phyloP scores from a whole-genome alignment of 495 filamentous ascomycete genomes.

The Penicillium nucicola region DNA sequence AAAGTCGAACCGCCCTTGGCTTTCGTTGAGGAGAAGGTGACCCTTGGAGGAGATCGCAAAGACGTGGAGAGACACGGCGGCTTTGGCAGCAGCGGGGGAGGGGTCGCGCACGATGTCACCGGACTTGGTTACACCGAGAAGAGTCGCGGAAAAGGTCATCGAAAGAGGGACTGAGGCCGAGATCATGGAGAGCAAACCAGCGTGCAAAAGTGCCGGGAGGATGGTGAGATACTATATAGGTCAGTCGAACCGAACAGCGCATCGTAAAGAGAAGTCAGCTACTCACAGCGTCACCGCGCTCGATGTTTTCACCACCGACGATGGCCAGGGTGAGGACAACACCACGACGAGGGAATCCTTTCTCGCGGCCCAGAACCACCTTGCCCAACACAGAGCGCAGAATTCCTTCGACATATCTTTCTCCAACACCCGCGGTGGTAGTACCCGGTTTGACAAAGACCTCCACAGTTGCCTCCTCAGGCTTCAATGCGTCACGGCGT shows the following conservation, averaged over 20 bases:
- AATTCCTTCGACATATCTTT: slow-evolving; percentile 48
- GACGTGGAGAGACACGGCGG: slow-evolving; percentile 68
- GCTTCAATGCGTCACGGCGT: slow-evolving; percentile 74
- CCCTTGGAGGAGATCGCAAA: slow-evolving; percentile 73
- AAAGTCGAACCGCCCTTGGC: slow-evolving; percentile 73
- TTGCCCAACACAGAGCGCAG: slow-evolving; percentile 28
- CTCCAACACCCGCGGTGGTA: slow-evolving; percentile 66
- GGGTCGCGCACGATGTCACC: slow-evolving; percentile 54
- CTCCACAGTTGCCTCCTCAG: slow-evolving; percentile 87
- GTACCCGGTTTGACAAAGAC: slow-evolving; percentile 80
- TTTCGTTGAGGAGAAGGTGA: slow-evolving; percentile 74
- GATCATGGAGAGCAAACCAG: slow-evolving; percentile 68
- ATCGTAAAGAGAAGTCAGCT: not conserved
- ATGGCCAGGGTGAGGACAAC: slow-evolving; percentile 42
- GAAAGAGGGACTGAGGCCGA: slow-evolving; percentile 73
- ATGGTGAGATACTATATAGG: slow-evolving; percentile 65
- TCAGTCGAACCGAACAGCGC: slow-evolving; percentile 4
- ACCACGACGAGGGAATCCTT: slow-evolving; percentile 36
- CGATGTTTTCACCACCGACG: slow-evolving; percentile 53
- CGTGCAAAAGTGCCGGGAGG: slow-evolving; percentile 72
- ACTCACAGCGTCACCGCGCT: slow-evolving; percentile 69
- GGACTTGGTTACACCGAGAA: slow-evolving; percentile 56
- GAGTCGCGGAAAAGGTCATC: slow-evolving; percentile 61
- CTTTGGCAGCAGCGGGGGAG: slow-evolving; percentile 49
- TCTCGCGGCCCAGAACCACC: slow-evolving; percentile 34